phyloP scores from a whole-genome alignment of 2,329 filamentous ascomycete genomes.

The Epichloe gansuensis region DNA sequence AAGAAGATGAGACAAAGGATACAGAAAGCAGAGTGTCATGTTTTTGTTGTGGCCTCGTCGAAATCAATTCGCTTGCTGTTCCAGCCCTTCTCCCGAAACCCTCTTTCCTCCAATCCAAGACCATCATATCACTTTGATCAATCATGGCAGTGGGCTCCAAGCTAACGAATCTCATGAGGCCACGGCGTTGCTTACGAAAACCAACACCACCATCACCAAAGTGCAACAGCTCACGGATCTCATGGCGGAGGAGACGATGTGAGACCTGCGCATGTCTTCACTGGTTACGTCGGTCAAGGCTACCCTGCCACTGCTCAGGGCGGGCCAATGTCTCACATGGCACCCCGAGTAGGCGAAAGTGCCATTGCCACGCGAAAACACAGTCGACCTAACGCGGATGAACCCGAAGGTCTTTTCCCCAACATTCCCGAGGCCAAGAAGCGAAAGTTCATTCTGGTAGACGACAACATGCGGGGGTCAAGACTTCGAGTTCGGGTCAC shows the following conservation, averaged over 20 bases:
- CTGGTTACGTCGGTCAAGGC: conserved; percentile 51
- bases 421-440: conserved; percentile 82
- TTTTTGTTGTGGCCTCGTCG: background rate
- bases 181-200: conserved; percentile 50
- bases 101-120: background rate
- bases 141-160: background rate
- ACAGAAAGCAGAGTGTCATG: background rate
- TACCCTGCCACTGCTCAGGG: conserved; percentile 36
- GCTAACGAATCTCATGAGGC: conserved; percentile 27
- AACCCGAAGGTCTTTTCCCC: conserved; percentile 64
- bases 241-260: conserved; percentile 46
- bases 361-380: conserved; percentile 25
- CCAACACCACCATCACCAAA: conserved; percentile 54
- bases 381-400: conserved; percentile 37
- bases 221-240: conserved; percentile 39
- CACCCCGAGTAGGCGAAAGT: conserved; percentile 19
- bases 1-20: background rate
- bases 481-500: conserved; percentile 82
- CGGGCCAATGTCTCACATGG: conserved; percentile 52
- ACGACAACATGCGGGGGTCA: conserved; percentile 70
- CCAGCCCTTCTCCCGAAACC: background rate
- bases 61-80: conserved; percentile 1
- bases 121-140: background rate
- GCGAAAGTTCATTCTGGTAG: conserved; percentile 92
- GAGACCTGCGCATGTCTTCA: conserved; percentile 63